Conservation (phyloP, 148 eudicot species). For the Rhododendron kiyosumense region DNA sequence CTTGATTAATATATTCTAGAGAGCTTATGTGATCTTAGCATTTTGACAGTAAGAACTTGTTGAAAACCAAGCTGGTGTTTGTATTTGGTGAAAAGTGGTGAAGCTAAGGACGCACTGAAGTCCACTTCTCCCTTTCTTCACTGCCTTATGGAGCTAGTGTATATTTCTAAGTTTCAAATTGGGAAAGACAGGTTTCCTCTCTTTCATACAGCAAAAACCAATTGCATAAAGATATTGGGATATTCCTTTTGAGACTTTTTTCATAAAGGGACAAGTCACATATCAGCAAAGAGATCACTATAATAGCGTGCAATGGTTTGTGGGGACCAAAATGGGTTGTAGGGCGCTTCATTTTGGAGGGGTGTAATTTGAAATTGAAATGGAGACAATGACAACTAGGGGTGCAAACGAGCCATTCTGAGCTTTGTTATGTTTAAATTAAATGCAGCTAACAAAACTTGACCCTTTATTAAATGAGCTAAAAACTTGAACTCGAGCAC, state of each 20-base stretch:
- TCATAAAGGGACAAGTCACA: neutral
- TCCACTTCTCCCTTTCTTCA: constrained; percentile 3
- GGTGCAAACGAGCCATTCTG: too few relatives aligned
- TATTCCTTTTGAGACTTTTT: neutral
- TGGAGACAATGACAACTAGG: neutral
- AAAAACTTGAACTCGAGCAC: neutral
- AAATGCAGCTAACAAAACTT: neutral
- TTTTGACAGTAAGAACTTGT: constrained; percentile 15
- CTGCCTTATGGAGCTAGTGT: neutral
- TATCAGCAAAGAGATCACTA: neutral
- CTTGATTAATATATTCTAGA: too few relatives aligned
- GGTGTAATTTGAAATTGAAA: neutral
- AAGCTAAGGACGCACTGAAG: constrained; percentile 23
- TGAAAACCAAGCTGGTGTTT: neutral
- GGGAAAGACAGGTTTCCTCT: neutral
- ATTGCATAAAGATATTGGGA: neutral
- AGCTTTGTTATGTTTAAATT: neutral
- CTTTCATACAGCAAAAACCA: neutral
- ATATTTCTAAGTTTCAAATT: neutral
- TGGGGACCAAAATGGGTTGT: neutral
- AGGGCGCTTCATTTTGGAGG: neutral
- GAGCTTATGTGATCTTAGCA: neutral
- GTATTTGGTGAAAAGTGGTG: constrained; percentile 7
- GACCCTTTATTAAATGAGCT: neutral
- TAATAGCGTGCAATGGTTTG: neutral